Base-by-base conservation (phyloP, 768 basidiomycete genomes). In the Gloeophyllum trabeum region DNA sequence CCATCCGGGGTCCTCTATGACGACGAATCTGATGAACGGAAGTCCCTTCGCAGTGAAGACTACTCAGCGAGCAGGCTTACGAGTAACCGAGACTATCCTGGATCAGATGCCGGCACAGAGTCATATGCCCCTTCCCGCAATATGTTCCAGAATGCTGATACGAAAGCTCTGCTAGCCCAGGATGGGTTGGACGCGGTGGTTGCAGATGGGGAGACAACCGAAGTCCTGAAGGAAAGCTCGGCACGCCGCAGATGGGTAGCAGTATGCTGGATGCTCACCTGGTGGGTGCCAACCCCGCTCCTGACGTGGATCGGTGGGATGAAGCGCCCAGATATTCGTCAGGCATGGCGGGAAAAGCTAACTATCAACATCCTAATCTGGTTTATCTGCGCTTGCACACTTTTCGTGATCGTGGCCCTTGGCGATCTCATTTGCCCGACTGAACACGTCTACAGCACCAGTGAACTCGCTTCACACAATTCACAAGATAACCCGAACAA, bases 341-440 rank as follows among this genome's bases (percentile, higher is more conserved):
- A 97, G 60, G 96, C 96, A 1, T 99, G 96, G 96, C 69, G 94
- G 45, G 96, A 98, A 63, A 98, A 99, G 61, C 69, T 97, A 1
- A 88, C 90, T 3, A 73, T 97, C 54, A 97, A 98, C 60, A 61
- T 99, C 44, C 67, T 99, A 62, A 98, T 99, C 52, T 97, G 93
- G 94, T 78, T 96, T 54, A 68, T 87, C 23, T 97, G 92, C 48
- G 82, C 61, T 16, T 78, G 77, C 51, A 81, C 90, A 1, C 71
- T 92, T 36, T 98, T 99, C 60, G 85, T 99, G 53, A 93, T 98
- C 54, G 89, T 87, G 6, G 60, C 92, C 20, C 69, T 98, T 21
- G 90, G 89, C 7, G 59, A 72, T 41, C 60, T 99, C 45, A 97
- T 99, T 59, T 99, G 96, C 55, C 96, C 96, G 2, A 88, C 81